These are phyloP conservation scores for Alternaria dauci DNA, from an alignment of 2,329 filamentous ascomycete genomes.

Conservation along the genomic window DNA sequence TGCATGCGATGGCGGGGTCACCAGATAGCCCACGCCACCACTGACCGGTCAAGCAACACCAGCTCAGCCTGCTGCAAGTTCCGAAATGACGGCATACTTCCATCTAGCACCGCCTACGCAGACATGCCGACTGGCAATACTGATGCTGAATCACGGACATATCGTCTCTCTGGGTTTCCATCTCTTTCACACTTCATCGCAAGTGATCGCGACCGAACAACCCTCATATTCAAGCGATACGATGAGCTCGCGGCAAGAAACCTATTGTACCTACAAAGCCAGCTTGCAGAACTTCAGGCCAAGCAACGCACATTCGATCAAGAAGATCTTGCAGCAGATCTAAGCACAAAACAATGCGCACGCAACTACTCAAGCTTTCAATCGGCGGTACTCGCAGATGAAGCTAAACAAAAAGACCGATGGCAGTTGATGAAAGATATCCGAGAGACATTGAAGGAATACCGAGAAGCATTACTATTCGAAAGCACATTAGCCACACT, in stretches of 20 bases:
- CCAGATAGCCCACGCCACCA: neutral
- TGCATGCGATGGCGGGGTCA: neutral
- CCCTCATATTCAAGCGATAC: slow-evolving; percentile 27
- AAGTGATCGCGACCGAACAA: slow-evolving; percentile 22
- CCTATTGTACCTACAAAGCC: neutral
- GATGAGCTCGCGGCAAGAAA: neutral
- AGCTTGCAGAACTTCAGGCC: neutral
- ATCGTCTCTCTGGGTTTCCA: slow-evolving; percentile 21
- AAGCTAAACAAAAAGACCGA: neutral
- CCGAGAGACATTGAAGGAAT: slow-evolving; percentile 10
- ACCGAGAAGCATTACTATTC: slow-evolving; percentile 18
- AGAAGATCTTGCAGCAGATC: neutral
- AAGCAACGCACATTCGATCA: neutral
- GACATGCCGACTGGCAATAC: neutral
- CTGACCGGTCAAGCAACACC: neutral
- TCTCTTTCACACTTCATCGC: slow-evolving; percentile 29
- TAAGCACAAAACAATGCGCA: slow-evolving; percentile 15
- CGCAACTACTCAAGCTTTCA: slow-evolving; percentile 11
- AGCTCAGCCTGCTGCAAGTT: slow-evolving; percentile 1
- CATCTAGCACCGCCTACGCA: neutral
- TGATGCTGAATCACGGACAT: neutral
- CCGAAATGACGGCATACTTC: neutral
- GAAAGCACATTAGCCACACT: slow-evolving; percentile 20
- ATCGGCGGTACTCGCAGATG: neutral
- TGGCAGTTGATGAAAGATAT: slow-evolving; percentile 10